Evolutionary conservation across 331 rosid species (phyloP), one percentile per base, ranked within the genome.

Genomic region (Prunus yedoensis): DNA sequence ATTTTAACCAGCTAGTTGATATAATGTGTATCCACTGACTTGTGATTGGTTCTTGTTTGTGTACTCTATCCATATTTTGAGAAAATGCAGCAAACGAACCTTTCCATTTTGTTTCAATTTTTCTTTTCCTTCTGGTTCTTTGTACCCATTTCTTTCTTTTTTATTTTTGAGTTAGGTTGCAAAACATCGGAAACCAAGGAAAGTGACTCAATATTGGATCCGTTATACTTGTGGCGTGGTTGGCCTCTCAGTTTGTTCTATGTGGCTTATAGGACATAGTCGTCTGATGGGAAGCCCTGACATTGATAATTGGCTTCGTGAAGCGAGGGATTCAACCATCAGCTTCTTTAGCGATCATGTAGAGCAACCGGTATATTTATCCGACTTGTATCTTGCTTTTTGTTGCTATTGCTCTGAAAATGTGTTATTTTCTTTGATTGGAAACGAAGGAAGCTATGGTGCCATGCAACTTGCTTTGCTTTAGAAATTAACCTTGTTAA

Each of bases 201-300:
- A 80, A 84, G 66, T 88, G 41, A 89, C 97, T 76, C 91, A 47
- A 51, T 65, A 92, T 72, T 95, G 99, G 99, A 87, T 95, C 79
- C 83, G 62, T 72, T 92, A 95, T 79, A 71, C 97, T 58, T 95
- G 88, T 87, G 90, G 96, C 74, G 97, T 90, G 5, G 78, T 92
- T 89, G 97, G 97, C 66, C 88, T 95, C 65, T 89, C 99, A 10
- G 66, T 80, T 71, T 90, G 97, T 77, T 90, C 99, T 61, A 64
- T 87, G 51, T 95, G 97, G 97, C 86, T 95, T 65, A 75, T 95
- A 54, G 82, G 77, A 58, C 99, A 83, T 76, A 95, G 96, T 83
- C 86, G 97, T 64, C 67, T 95, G 85, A 84, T 87, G 92, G 99
- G 99, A 82, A 92, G 94, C 83, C 84, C 88, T 79, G 99, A 92